Base-by-base conservation (phyloP, 23 red algal genomes). In the Pyropia yezoensis region DNA sequence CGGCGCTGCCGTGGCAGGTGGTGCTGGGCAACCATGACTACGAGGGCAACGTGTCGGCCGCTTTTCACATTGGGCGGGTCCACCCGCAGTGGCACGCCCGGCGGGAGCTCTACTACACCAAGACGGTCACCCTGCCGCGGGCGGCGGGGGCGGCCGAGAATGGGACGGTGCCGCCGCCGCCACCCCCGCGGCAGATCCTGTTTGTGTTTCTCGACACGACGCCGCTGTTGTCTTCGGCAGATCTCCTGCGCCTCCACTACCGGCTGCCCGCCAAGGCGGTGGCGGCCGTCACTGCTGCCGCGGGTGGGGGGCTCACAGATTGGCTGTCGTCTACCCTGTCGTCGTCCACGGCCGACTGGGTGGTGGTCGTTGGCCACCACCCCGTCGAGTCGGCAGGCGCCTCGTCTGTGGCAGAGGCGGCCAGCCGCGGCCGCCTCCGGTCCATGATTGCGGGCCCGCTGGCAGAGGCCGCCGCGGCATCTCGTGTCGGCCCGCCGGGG, bases 1-100 rank as follows among this genome's bases (percentile, higher is more conserved):
- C 66, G 20, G 72, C 50, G 17, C 14, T 83, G 20, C 78, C 79
- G 20, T 93, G 77, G 77, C 78, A 78, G 52, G 55, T 66, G n/a
- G 71, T 78, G 8, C 33, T 93, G 27, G 88, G 88, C 14, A 93
- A 93, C 30, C 88, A 93, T 56, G 88, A 93, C 50, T 80, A 85
- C 26, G 29, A 66, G 32, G 88, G 88, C 14, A 66, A 88, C 47
- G 65, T 74, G 21, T 49, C 56, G 28, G 83, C 83, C 12, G 73
- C 65, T 47, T 58, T 70, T 22, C 67, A 58, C 7, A 58, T 47
- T 13, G 39, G 39, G 6, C 39, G 39, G 6, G 39, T 13, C 7
- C 39, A 47, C 39, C 39, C 39, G 11, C 39, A 47, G 39, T 47
- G 39, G 39, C 39, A 47, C 39, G 39, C 39, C 6, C 39, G 39